Base-by-base conservation (phyloP, 208 protist genomes). In the Crithidia brevicula region DNA sequence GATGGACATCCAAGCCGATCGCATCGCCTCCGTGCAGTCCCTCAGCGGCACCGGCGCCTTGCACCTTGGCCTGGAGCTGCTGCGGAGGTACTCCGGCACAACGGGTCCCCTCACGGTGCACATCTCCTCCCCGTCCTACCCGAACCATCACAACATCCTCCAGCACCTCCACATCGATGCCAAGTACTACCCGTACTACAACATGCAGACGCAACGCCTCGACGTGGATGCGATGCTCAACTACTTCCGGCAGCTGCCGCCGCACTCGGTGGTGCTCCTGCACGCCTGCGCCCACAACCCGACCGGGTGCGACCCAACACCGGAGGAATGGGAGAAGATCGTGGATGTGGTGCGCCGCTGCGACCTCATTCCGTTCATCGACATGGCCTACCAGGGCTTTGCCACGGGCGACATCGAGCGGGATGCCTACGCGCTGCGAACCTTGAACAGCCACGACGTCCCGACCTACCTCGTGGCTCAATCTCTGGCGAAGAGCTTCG, bases 241-340 rank as follows among this genome's bases (percentile, higher is more conserved):
- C 27, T 78, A 85, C 28, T 61, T 97, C 27, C 46, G 77, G 1
- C 67, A 77, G 49, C 53, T 85, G 25, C 87, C 88, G 22, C 70
- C 94, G 20, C 61, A 88, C 18, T 94, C 89, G 9, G 80, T 98
- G 3, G 80, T 99, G 51, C 28, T 99, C 18, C 71, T 99, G 10
- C 98, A 99, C 74, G 89, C 94, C 4, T 99, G 98, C 72, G 98
- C 98, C 7, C 98, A 99, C 86, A 99, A 99, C 81, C 98, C 98
- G 28, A 99, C 98, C 11, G 98, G 98, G 40, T 89, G 95, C 9
- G 98, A 99, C 74, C 98, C 97, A 49, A 98, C 95, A 0, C 42
- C 70, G 8, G 93, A 91, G 28, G 88, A 99, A 73, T 99, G 98
- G 98, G 47, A 79, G 43, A 34, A 83, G 27, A 97, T 99, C 57